phyloP scores from a whole-genome alignment of 495 filamentous ascomycete genomes.

The Lasiosphaeris hirsuta region DNA sequence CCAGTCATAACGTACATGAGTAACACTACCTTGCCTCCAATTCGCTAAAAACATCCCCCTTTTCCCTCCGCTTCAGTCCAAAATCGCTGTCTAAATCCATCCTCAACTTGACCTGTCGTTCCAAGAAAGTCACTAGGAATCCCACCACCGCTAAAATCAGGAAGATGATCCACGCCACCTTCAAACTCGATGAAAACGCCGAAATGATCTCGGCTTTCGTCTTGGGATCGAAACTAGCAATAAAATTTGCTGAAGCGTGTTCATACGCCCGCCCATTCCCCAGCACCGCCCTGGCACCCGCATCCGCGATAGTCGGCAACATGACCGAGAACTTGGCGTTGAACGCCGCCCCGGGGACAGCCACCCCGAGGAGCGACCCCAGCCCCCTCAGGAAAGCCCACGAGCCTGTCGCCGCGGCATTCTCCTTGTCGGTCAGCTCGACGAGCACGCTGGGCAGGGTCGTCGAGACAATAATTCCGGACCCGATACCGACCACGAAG shows the following conservation, averaged over 20 bases:
- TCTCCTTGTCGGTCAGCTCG: conserved; percentile 40
- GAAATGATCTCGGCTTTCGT: conserved; percentile 7
- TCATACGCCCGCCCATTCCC: conserved; percentile 20
- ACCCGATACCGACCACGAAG: conserved; percentile 30
- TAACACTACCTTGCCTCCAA: background rate
- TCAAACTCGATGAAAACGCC: conserved; percentile 12
- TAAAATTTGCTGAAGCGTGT: conserved; percentile 22
- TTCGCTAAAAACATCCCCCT: background rate
- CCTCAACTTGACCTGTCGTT: conserved; percentile 34
- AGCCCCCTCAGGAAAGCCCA: conserved; percentile 48
- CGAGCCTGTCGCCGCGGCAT: conserved; percentile 39
- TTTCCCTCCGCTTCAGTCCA: conserved; percentile 24
- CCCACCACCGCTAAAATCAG: conserved; percentile 15
- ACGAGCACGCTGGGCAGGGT: conserved; percentile 29
- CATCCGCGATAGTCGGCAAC: background rate
- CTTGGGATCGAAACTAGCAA: background rate
- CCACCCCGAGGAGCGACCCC: conserved; percentile 47
- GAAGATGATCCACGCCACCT: conserved; percentile 18
- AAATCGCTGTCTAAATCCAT: conserved; percentile 37
- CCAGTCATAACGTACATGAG: background rate
- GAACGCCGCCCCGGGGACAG: conserved; percentile 48
- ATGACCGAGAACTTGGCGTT: conserved; percentile 35
- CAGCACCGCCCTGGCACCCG: background rate
- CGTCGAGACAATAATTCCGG: conserved; percentile 33
- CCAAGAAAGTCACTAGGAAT: conserved; percentile 30